Percentiles rank a stretch among this genome's conserved stretches.
phyloP scores from a whole-genome alignment of 225 moss, liverwort and hornwort genomes.

The Polytrichum formosum region DNA sequence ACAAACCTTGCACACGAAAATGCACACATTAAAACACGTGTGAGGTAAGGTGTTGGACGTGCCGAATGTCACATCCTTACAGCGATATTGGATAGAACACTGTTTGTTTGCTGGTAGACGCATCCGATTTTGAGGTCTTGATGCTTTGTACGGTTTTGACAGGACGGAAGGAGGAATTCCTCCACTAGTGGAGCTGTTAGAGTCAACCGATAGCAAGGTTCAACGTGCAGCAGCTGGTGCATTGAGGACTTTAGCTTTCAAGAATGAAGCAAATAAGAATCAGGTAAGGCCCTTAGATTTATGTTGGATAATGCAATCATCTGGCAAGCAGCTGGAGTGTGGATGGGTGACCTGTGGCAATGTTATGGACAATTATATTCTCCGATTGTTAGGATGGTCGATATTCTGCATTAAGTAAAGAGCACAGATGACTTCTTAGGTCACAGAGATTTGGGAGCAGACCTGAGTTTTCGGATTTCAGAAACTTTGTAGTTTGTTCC shows the following conservation, averaged over 20 bases:
- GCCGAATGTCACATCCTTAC: background rate
- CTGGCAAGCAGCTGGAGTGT: too few relatives aligned
- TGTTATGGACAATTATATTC: too few relatives aligned
- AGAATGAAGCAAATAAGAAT: conserved; percentile 98
- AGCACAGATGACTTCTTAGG: too few relatives aligned
- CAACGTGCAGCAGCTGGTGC: conserved; percentile 98
- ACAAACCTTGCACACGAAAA: conserved; percentile 99
- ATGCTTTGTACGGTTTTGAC: background rate
- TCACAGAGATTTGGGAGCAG: too few relatives aligned
- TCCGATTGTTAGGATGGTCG: too few relatives aligned
- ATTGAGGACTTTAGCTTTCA: conserved; percentile 91
- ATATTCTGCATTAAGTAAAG: too few relatives aligned
- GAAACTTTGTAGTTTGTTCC: too few relatives aligned
- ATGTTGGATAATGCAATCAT: background rate
- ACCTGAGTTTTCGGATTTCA: too few relatives aligned
- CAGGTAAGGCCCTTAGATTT: conserved; percentile 42
- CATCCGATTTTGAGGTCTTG: background rate
- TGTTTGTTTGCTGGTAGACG: background rate
- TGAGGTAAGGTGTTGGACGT: conserved; percentile 52
- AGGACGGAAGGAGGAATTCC: conserved; percentile 98
- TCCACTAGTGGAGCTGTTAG: conserved; percentile 87
- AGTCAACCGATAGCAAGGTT: conserved; percentile 91
- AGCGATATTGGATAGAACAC: background rate
- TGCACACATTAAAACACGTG: conserved; percentile 90
- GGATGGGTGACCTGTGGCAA: too few relatives aligned